Evolutionary conservation across 2,329 filamentous ascomycete genomes (phyloP).

Genomic region (Zopfia rhizophila): DNA sequence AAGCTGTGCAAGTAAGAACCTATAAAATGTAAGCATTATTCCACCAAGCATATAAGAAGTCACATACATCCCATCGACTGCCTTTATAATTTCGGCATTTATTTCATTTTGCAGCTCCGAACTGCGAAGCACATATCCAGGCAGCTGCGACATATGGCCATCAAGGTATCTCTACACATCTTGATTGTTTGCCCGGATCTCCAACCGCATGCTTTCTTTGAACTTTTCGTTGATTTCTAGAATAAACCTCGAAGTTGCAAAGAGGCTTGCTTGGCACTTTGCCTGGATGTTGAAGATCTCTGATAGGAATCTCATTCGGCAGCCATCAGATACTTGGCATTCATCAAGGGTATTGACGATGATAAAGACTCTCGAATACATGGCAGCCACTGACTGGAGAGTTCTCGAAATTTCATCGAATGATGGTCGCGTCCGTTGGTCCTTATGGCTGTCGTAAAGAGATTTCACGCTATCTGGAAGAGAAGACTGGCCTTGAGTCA

Average conservation of each 20-base stretch:
- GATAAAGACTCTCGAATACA: slow-evolving; percentile 38
- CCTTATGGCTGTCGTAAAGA: slow-evolving; percentile 33
- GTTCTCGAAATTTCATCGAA: slow-evolving; percentile 27
- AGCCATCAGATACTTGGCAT: slow-evolving; percentile 26
- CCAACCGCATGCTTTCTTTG: slow-evolving; percentile 6
- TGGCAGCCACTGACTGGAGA: slow-evolving; percentile 25
- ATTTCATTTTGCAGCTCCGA: slow-evolving; percentile 21
- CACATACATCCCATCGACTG: slow-evolving; percentile 37
- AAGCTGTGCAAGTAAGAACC: slow-evolving; percentile 26
- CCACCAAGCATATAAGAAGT: too few species aligned
- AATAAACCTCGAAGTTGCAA: slow-evolving; percentile 29
- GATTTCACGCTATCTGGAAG: slow-evolving; percentile 25
- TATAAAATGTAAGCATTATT: slow-evolving; percentile 6
- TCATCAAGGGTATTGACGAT: slow-evolving; percentile 47
- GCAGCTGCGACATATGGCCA: slow-evolving; percentile 22
- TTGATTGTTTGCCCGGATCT: slow-evolving; percentile 26
- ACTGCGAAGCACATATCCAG: slow-evolving; percentile 21
- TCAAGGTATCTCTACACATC: slow-evolving; percentile 29
- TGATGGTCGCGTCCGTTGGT: slow-evolving; percentile 29
- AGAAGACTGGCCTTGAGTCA: slow-evolving; percentile 34
- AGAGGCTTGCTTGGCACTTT: slow-evolving; percentile 10
- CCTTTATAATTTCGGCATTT: slow-evolving; percentile 19
- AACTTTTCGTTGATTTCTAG: slow-evolving; percentile 22
- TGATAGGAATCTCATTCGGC: slow-evolving; percentile 16
- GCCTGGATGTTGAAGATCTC: slow-evolving; percentile 17